Percentiles rank a stretch among this genome's conserved stretches.
These are phyloP conservation scores for Berberis vulgaris DNA, from an alignment of 164 flowering plant species.

Conservation along the genomic window DNA sequence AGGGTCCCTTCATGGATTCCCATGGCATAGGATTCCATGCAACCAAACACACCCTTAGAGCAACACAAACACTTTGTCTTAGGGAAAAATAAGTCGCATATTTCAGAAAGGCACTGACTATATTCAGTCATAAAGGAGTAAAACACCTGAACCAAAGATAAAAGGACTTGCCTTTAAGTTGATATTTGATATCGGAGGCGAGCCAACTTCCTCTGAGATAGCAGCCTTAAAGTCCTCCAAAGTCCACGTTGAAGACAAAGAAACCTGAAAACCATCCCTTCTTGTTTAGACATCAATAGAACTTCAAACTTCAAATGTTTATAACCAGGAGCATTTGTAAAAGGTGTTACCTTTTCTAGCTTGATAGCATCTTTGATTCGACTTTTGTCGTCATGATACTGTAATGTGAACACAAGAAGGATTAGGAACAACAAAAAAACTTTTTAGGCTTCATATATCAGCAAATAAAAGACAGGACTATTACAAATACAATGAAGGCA, in stretches of 20 bases:
- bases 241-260: conserved; percentile 48
- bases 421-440: not conserved
- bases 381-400: conserved; percentile 83
- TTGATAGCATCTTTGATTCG: conserved; percentile 70
- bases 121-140: no score
- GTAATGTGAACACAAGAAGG: conserved; percentile 15
- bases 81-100: no score
- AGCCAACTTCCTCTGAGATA: conserved; percentile 31
- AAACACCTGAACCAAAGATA: not conserved
- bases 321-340: not conserved
- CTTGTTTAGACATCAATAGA: not conserved
- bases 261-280: conserved; percentile 31
- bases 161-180: conserved; percentile 54
- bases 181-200: conserved; percentile 43
- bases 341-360: conserved; percentile 47
- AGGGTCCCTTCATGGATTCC: no score
- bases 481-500: no score
- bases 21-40: no score
- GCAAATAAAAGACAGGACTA: not conserved
- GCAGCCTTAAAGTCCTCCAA: conserved; percentile 72
- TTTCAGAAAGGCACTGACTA: no score
- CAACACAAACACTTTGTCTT: no score
- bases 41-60: no score
- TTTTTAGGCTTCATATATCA: not conserved
- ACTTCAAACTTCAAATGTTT: not conserved